Evolutionary conservation across 176 grass and related monocot genomes (phyloP).

Genomic region (Microstegium vimineum): DNA sequence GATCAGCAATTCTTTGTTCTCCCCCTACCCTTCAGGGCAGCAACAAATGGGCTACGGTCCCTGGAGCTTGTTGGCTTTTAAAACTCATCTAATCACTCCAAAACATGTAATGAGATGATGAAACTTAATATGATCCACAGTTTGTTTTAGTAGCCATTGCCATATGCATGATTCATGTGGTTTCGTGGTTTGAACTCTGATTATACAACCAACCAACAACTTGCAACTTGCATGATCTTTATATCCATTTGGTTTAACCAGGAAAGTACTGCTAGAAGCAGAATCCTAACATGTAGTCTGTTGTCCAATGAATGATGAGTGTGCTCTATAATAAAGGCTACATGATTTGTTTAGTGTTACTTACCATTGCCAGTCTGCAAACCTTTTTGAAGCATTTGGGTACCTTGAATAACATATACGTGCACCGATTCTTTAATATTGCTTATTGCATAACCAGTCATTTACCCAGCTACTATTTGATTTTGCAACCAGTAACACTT

Average conservation of each 20-base stretch:
- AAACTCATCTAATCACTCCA: too few species aligned
- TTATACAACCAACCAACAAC: neutral
- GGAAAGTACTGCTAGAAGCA: neutral
- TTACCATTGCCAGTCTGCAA: neutral
- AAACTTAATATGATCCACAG: neutral
- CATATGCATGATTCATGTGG: neutral
- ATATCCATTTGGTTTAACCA: neutral
- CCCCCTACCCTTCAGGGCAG: too few species aligned
- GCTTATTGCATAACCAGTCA: neutral
- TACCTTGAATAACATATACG: neutral
- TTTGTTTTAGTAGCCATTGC: neutral
- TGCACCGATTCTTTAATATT: neutral
- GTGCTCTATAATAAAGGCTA: neutral
- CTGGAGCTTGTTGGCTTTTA: too few species aligned
- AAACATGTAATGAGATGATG: neutral
- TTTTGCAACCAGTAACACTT: conserved; percentile 10
- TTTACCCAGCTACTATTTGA: neutral
- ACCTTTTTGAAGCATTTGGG: neutral
- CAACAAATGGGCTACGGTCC: too few species aligned
- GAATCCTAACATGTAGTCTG: neutral
- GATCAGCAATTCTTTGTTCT: too few species aligned
- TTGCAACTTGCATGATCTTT: neutral
- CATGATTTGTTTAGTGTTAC: neutral
- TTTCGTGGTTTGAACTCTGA: neutral
- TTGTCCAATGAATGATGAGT: neutral